Evolutionary conservation across 495 filamentous ascomycete species (phyloP), one percentile per base, ranked within the genome.

Genomic region (Parathielavia appendiculata): DNA sequence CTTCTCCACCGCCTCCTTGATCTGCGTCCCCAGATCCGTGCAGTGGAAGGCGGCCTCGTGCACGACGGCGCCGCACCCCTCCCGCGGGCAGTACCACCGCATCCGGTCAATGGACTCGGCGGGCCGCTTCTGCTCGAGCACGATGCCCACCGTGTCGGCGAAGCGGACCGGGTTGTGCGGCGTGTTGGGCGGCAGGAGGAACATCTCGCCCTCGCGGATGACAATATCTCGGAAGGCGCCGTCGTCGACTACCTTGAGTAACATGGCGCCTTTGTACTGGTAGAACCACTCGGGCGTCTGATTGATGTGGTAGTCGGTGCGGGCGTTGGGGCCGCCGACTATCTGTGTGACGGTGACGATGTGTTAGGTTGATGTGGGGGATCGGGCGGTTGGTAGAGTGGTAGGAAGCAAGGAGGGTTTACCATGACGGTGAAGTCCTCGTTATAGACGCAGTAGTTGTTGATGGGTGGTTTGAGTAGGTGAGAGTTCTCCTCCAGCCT

Each of bases 251-350:
- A 93, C 89, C 66, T 95, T 95, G 50, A 98, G 85, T 19, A 97
- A 77, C 93, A 98, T 96, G 26, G 83, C 83, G 49, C 93, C 93
- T 57, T 84, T 83, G 78, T 96, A 88, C 70, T 97, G 92, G 79
- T 95, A 98, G 81, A 97, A 98, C 83, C 91, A 97, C 67, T 98
- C 93, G 8, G 93, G 85, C 0, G 93, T 98, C 51, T 85, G 76
- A 77, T 98, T 98, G 78, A 98, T 95, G 79, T 97, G 93, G 77
- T 96, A 98, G 79, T 97, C 95, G 51, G 91, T 96, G 60, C 93
- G 85, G 16, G 90, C 90, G 72, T 98, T 98, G 55, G 93, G 93
- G 14, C 93, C 95, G 65, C 93, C 93, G 56, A 98, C 92, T 61
- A 98, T 91, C 90, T 89, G 64, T 16, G 48, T 0, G 63, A 16